A percentile compares a stretch with the other conserved stretches of the same genome.
phyloP scores from a whole-genome alignment of 176 grass and related monocot species.

The Paspalum vaginatum region DNA sequence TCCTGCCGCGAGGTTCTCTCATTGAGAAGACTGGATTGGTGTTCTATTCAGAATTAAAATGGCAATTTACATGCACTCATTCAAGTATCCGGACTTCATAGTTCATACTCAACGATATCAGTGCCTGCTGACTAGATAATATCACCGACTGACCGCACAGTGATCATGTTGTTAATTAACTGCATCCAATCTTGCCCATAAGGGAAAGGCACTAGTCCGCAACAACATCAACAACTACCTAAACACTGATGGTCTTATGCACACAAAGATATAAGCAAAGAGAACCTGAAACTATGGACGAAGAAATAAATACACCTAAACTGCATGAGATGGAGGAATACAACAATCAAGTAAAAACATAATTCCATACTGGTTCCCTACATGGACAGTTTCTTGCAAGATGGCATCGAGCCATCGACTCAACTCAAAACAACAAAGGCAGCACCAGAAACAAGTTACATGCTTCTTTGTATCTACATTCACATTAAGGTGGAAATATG shows the following conservation, averaged over 20 bases:
- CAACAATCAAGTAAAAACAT: constrained; percentile 11
- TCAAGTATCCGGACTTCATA: background rate
- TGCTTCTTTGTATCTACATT: constrained; percentile 35
- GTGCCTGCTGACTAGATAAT: background rate
- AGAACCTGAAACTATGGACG: background rate
- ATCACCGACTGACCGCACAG: background rate
- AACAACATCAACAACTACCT: background rate
- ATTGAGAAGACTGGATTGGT: too few species aligned
- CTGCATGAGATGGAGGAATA: background rate
- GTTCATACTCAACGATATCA: background rate
- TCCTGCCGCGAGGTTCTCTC: too few species aligned
- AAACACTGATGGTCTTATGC: background rate
- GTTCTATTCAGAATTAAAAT: too few species aligned
- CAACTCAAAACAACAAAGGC: background rate
- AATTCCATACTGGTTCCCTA: constrained; percentile 20
- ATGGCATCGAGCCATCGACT: background rate
- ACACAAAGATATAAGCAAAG: background rate
- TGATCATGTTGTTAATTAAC: background rate
- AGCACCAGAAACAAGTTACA: constrained; percentile 28
- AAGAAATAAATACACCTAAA: background rate
- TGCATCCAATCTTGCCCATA: background rate
- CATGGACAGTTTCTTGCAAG: background rate
- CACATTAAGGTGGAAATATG: constrained; percentile 4
- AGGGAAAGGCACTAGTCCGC: too few species aligned
- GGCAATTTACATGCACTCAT: background rate